Evolutionary conservation across 2,329 filamentous ascomycete species (phyloP), one percentile per base, ranked within the genome.

Genomic region (Lecanosticta acicola): DNA sequence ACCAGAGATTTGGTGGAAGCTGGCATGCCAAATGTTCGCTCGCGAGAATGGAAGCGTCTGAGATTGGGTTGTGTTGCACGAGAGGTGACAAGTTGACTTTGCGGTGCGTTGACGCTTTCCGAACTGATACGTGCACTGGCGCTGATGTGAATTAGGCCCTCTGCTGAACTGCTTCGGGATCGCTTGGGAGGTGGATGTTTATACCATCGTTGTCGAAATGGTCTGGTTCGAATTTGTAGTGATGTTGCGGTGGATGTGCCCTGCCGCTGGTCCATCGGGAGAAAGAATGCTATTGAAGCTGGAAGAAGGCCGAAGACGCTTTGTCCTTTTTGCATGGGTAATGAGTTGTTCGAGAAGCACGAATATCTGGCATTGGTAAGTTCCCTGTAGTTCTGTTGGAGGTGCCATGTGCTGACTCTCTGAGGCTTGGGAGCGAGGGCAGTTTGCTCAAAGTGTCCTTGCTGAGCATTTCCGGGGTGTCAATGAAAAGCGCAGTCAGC

Each of bases 241-340:
- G 10, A 16, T 3, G 43, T 34, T 11, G 16, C 33, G 4, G 7
- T 13, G 5, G 45, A 38, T 9, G 39, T 47, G 4, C 39, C 20
- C 7, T 47, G 36, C 24, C 32, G 34, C 7, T 20, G 20, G 17
- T 38, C 19, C 8, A 26, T 11, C 1, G 36, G 39, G 16, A 21
- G 43, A 18, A 26, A 17, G 21, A 26, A 21, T 9, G 45, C 33
- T 3, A 37, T 13, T 11, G 24, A 21, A 3, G 39, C 39, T 3
- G 33, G 45, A 13, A 14, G 16, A 13, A 39, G 41, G 9, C 13
- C 34, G 3, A 17, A 19, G 36, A 41, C 38, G 3, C 7, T 46
- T 3, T 46, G 44, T 24, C 44, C 44, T 18, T 46, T 41, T 20
- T 46, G 44, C 16, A 46, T 46, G 44, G 45, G 39, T 17, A 13